Percentiles rank a stretch among this genome's conserved stretches.
Evolutionary conservation across 2,329 filamentous ascomycete genomes (phyloP).

Genomic region (Lasiodiplodia sp.): DNA sequence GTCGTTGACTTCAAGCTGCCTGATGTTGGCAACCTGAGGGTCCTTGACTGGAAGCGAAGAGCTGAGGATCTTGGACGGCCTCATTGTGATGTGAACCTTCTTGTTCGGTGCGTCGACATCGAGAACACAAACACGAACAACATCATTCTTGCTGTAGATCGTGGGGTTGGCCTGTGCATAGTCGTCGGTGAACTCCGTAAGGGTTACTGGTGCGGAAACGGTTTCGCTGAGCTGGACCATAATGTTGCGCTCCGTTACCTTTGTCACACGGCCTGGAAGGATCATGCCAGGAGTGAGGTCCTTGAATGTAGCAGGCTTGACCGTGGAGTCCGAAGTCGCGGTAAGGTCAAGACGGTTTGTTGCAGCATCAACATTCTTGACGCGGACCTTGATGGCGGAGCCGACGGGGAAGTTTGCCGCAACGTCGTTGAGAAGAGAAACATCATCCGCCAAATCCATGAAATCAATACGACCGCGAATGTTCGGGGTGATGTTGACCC

Average conservation of each 20-base stretch:
- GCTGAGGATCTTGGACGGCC: constrained; percentile 88
- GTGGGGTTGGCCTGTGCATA: constrained; percentile 80
- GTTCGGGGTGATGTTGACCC: constrained; percentile 89
- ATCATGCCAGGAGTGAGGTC: constrained; percentile 81
- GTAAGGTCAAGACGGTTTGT: constrained; percentile 84
- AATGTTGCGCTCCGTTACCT: constrained; percentile 81
- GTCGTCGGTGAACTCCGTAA: constrained; percentile 86
- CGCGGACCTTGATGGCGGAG: constrained; percentile 83
- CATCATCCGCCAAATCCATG: constrained; percentile 86
- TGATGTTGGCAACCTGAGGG: constrained; percentile 73
- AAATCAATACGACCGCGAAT: constrained; percentile 83
- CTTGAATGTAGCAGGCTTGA: constrained; percentile 70
- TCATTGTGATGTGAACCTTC: constrained; percentile 78
- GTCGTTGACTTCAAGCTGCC: constrained; percentile 78
- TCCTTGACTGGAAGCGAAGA: constrained; percentile 84
- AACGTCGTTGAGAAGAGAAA: constrained; percentile 78
- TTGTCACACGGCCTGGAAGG: constrained; percentile 82
- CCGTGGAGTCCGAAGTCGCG: constrained; percentile 68
- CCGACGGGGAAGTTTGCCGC: constrained; percentile 85
- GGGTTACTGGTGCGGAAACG: constrained; percentile 79
- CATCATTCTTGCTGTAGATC: constrained; percentile 81
- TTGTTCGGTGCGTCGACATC: constrained; percentile 85
- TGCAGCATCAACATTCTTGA: constrained; percentile 74
- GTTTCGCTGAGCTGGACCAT: constrained; percentile 84
- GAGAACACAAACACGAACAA: constrained; percentile 85